A percentile compares a stretch with the other conserved stretches of the same genome.
These are phyloP conservation scores for Geotrichum klebahnii DNA, from an alignment of 1,139 yeast species.

Conservation along the genomic window DNA sequence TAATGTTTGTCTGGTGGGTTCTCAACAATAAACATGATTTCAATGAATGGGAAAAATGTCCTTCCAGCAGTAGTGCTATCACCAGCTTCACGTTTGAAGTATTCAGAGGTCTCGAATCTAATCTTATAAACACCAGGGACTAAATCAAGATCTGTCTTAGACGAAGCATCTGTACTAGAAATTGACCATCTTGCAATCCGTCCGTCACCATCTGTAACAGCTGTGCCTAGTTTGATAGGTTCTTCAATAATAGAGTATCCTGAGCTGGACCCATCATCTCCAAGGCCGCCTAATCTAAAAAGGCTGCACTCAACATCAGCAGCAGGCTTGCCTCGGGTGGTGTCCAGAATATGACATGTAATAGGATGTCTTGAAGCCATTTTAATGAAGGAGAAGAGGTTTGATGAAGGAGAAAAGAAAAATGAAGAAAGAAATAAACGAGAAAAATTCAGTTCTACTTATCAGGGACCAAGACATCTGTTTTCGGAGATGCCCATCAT, in stretches of 20 bases:
- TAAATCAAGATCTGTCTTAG: slow-evolving; percentile 33
- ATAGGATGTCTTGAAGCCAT: slow-evolving; percentile 46
- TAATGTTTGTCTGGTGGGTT: slow-evolving; percentile 72
- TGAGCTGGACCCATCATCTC: neutral
- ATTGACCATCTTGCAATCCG: slow-evolving; percentile 61
- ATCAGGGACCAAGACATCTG: neutral
- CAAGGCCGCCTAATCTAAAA: too few relatives aligned
- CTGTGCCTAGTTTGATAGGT: slow-evolving; percentile 52
- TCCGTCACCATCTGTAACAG: slow-evolving; percentile 73
- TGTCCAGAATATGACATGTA: slow-evolving; percentile 84
- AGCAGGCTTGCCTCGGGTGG: slow-evolving; percentile 81
- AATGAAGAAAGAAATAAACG: neutral
- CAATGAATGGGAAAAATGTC: slow-evolving; percentile 81
- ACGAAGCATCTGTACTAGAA: slow-evolving; percentile 38
- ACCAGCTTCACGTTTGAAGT: slow-evolving; percentile 45
- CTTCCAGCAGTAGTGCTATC: slow-evolving; percentile 30
- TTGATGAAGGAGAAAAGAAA: neutral
- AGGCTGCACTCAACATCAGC: slow-evolving; percentile 47
- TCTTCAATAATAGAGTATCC: slow-evolving; percentile 26
- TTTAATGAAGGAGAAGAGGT: neutral
- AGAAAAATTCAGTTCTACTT: neutral
- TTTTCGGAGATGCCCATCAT: neutral
- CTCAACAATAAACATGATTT: slow-evolving; percentile 62
- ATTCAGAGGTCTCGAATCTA: slow-evolving; percentile 67
- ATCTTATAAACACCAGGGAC: slow-evolving; percentile 66